These are phyloP conservation scores for Solanum megistacrolobum DNA, from an alignment of 257 asterid genomes.

Conservation along the genomic window DNA sequence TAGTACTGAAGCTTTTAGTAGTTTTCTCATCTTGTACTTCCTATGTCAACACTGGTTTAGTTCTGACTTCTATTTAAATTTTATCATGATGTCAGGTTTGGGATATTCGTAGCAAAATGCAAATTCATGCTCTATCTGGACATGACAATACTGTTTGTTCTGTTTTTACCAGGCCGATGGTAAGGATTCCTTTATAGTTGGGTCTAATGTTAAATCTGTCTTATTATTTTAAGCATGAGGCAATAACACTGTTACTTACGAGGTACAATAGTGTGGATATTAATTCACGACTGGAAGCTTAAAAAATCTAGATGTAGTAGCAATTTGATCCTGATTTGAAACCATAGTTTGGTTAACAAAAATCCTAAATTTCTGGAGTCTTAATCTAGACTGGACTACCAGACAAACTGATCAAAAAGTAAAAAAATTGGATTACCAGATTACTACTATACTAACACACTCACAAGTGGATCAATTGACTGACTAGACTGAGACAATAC, in stretches of 20 bases:
- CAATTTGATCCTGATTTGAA: not conserved
- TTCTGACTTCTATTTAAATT: not conserved
- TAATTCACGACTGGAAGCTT: not conserved
- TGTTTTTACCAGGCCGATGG: conserved; percentile 82
- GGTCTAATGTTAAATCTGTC: not conserved
- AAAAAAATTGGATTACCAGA: not conserved
- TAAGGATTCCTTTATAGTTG: not conserved
- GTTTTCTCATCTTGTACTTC: conserved; percentile 12
- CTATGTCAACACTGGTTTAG: conserved; percentile 27
- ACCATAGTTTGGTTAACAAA: not conserved
- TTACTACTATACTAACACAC: not conserved
- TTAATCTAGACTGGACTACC: not conserved
- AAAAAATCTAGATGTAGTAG: not conserved
- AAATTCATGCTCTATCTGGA: conserved; percentile 81
- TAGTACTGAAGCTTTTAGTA: not conserved
- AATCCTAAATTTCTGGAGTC: not conserved
- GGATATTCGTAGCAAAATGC: conserved; percentile 96
- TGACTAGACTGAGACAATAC: not conserved
- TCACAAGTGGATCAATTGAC: not conserved
- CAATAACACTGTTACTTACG: not conserved
- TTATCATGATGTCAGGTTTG: conserved; percentile 19
- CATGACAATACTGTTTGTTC: conserved; percentile 98
- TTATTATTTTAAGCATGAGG: not conserved
- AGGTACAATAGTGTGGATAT: not conserved
- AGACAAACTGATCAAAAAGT: not conserved